A percentile compares a stretch with the other conserved stretches of the same genome.
These are phyloP conservation scores for Xylaria flabelliformis DNA, from an alignment of 495 filamentous ascomycete genomes.

Conservation along the genomic window DNA sequence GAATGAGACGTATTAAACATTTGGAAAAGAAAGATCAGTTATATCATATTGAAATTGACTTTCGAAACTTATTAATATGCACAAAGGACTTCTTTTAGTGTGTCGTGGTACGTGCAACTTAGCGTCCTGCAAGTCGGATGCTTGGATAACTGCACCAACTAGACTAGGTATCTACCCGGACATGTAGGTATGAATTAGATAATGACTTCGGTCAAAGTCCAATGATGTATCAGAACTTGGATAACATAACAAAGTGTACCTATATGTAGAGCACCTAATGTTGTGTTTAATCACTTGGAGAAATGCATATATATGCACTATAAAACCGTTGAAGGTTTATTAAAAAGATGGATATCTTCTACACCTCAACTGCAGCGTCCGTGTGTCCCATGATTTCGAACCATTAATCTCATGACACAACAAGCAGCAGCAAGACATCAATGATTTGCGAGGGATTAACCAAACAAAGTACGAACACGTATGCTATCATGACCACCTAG, in stretches of 20 bases:
- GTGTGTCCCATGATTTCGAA: neutral
- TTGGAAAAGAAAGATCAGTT: no score
- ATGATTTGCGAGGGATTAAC: neutral
- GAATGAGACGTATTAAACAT: neutral
- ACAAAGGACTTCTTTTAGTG: neutral
- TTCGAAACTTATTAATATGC: neutral
- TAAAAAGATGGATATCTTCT: neutral
- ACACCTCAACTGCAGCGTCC: neutral
- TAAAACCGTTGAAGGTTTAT: neutral
- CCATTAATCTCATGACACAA: neutral
- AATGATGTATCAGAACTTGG: neutral
- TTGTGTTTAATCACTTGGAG: neutral
- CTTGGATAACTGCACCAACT: no score
- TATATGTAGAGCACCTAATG: neutral
- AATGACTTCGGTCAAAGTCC: neutral
- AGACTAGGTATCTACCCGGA: no score
- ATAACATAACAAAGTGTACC: neutral
- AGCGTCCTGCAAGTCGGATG: neutral
- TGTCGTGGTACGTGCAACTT: neutral
- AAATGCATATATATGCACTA: neutral
- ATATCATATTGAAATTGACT: neutral
- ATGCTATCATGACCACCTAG: neutral
- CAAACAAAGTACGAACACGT: slow-evolving; percentile 11
- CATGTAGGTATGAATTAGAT: neutral
- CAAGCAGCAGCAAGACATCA: neutral